Base-by-base conservation (phyloP, 2,329 filamentous ascomycete genomes). In the Cladosporium oxysporum region DNA sequence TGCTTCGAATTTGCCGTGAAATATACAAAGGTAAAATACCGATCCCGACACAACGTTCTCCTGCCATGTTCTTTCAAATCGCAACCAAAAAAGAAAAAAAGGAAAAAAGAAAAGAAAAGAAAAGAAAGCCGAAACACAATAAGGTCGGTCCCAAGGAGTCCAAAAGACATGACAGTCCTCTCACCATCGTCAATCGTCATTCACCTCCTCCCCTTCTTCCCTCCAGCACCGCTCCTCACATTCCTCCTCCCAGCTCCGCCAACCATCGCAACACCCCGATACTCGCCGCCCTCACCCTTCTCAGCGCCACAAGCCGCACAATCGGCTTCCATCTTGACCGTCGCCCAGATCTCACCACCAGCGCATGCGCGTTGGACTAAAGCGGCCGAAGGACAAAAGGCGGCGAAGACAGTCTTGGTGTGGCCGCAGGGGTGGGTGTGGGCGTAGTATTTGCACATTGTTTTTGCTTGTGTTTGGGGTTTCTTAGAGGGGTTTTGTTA, bases 391-490 rank as follows among this genome's bases (percentile, higher is more conserved):
- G 74, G 60, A 66, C 76, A 79, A 68, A 74, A 76, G 26, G 69
- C 71, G 21, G 76, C 75, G 65, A 78, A 77, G 60, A 78, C 73
- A 12, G 74, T 81, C 65, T 76, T 73, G 18, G 79, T 80, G 71
- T 83, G 81, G 53, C 80, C 80, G 71, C 81, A 83, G 16, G 73
- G 71, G 73, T 82, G 77, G 3, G 74, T 76, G 74, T 83, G 81
- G 58, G 80, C 81, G 72, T 82, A 81, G 73, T 81, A 82, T 72
- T 77, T 80, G 74, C 80, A 82, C 81, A 82, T 83, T 33, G 61
- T 28, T 44, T 28, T 37, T 44, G 31, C 16, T 37, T 29, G 28
- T 7, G 23, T 28, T 26, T 41, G 28, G 29, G 26, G 41, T 10
- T 26, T 21, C 28, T 41, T 7, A 12, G 31, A 33, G 35, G 29